Conservation (phyloP, 2,329 filamentous ascomycete species). For the Fusarium euwallaceae region DNA sequence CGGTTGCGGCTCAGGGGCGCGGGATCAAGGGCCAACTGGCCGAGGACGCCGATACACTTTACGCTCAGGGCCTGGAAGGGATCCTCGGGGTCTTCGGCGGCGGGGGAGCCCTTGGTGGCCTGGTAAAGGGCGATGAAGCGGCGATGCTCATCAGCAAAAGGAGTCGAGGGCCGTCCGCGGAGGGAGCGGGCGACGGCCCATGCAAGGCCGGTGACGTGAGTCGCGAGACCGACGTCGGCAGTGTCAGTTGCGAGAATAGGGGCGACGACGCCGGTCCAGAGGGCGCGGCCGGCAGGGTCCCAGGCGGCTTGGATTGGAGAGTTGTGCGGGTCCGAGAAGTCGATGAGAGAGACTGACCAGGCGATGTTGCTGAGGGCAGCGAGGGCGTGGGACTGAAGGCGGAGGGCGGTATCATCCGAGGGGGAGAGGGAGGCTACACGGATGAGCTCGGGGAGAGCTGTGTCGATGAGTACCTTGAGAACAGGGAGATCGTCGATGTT, state of each 20-base stretch:
- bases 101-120: conserved; percentile 60
- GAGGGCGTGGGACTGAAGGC: conserved; percentile 67
- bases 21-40: conserved; percentile 70
- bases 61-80: conserved; percentile 73
- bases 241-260: conserved; percentile 72
- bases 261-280: conserved; percentile 70
- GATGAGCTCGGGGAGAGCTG: conserved; percentile 60
- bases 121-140: conserved; percentile 77
- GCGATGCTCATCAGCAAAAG: conserved; percentile 67
- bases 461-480: conserved; percentile 58
- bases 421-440: conserved; percentile 59
- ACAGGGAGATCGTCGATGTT: conserved; percentile 67
- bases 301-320: conserved; percentile 66
- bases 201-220: conserved; percentile 72
- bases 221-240: conserved; percentile 72
- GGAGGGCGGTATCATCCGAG: conserved; percentile 56
- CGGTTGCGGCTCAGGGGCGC: conserved; percentile 68
- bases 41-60: conserved; percentile 76
- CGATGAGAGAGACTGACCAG: conserved; percentile 74
- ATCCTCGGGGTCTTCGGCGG: conserved; percentile 56
- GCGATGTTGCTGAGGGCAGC: conserved; percentile 75
- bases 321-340: conserved; percentile 69
- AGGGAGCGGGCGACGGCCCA: conserved; percentile 74
- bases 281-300: conserved; percentile 64
- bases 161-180: conserved; percentile 59